These are phyloP conservation scores for Firmiana major DNA, from an alignment of 345 rosid species.

Conservation along the genomic window DNA sequence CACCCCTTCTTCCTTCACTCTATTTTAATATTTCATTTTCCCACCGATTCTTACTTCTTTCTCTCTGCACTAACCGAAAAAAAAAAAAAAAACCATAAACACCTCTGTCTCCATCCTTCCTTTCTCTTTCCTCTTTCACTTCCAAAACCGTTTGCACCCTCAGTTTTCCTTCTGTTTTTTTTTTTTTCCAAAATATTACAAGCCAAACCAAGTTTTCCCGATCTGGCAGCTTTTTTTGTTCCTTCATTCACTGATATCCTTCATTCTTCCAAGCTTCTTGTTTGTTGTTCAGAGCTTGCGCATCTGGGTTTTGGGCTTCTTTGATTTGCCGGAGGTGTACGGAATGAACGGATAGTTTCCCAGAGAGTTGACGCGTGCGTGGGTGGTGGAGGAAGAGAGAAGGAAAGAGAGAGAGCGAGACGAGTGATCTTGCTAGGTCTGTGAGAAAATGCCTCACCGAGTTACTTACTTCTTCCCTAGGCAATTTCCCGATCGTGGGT, in stretches of 20 bases:
- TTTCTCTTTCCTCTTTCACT: neutral
- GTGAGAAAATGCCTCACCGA: conserved; percentile 80
- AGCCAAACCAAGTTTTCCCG: neutral
- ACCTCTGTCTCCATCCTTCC: neutral
- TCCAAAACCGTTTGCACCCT: neutral
- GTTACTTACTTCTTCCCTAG: conserved; percentile 96
- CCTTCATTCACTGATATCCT: neutral
- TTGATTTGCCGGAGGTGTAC: conserved; percentile 8
- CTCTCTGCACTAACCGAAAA: neutral
- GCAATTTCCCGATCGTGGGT: conserved; percentile 83
- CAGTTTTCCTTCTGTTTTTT: neutral
- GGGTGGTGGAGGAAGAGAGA: neutral
- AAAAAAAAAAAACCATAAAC: no score
- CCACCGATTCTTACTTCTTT: neutral
- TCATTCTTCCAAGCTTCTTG: neutral
- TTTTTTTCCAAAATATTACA: neutral
- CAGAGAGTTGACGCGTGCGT: neutral
- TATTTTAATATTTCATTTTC: neutral
- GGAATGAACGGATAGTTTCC: neutral
- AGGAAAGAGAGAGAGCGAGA: neutral
- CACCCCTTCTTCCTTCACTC: no score
- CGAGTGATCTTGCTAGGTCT: conserved; percentile 11
- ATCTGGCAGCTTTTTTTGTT: neutral
- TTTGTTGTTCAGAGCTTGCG: neutral
- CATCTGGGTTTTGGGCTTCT: neutral